These are phyloP conservation scores for Geotrichum ghanense DNA, from an alignment of 805 yeast genomes.

Conservation along the genomic window DNA sequence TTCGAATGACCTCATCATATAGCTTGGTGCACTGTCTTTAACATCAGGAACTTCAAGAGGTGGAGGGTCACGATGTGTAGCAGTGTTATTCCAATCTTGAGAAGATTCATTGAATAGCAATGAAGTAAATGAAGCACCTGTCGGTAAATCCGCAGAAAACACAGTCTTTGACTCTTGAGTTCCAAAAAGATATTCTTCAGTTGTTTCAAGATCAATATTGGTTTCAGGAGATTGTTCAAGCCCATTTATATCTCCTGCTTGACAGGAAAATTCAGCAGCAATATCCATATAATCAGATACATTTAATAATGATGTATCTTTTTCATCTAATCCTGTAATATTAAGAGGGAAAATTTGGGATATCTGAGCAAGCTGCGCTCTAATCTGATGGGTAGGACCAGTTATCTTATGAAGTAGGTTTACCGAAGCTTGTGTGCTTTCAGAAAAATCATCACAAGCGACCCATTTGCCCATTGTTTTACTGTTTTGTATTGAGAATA, in stretches of 20 bases:
- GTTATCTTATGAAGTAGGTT: constrained; percentile 7
- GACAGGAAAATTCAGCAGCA: not conserved
- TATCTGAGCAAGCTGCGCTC: not conserved
- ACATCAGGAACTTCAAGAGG: too few relatives aligned
- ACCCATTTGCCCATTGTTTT: constrained; percentile 9
- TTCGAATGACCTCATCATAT: not conserved
- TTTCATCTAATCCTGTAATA: not conserved
- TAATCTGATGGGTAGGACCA: constrained; percentile 10
- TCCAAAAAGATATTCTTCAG: not conserved
- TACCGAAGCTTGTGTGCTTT: constrained; percentile 8
- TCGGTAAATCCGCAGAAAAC: not conserved
- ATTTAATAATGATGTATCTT: too few relatives aligned
- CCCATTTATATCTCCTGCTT: not conserved
- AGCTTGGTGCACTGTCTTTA: not conserved
- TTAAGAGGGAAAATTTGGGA: not conserved
- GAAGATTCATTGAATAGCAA: not conserved
- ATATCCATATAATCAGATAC: too few relatives aligned
- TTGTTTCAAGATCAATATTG: not conserved
- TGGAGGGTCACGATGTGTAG: not conserved
- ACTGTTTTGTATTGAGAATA: constrained; percentile 7
- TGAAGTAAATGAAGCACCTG: not conserved
- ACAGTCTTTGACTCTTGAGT: not conserved
- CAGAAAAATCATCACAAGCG: constrained; percentile 12
- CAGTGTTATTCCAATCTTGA: not conserved
- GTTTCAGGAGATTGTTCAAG: not conserved